Evolutionary conservation across 805 yeast species (phyloP).

Genomic region (Candida montana): DNA sequence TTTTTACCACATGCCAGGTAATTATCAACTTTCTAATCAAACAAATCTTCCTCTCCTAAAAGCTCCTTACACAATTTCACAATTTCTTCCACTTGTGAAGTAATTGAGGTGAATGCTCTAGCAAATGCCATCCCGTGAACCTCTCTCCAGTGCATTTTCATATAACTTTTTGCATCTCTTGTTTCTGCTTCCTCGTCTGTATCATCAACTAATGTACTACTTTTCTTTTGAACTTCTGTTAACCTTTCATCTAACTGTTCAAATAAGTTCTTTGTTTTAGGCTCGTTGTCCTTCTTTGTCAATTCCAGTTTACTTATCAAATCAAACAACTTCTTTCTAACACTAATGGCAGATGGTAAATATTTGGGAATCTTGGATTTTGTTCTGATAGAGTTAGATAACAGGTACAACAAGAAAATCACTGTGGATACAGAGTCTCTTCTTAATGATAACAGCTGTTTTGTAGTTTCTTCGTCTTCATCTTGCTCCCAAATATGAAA

Average conservation of each 20-base stretch:
- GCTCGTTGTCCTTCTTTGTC: constrained; percentile 3
- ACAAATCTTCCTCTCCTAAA: constrained; percentile 36
- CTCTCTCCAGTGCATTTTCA: constrained; percentile 38
- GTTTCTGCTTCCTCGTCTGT: constrained; percentile 6
- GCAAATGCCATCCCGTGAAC: constrained; percentile 47
- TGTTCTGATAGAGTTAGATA: constrained; percentile 38
- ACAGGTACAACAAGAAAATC: constrained; percentile 35
- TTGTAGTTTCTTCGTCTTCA: constrained; percentile 30
- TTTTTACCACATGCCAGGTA: no score
- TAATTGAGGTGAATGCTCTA: constrained; percentile 41
- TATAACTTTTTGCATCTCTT: constrained; percentile 8
- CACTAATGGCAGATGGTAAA: constrained; percentile 38
- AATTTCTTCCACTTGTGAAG: constrained; percentile 36
- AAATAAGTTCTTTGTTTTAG: neutral
- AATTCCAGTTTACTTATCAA: constrained; percentile 30
- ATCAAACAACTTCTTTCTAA: constrained; percentile 40
- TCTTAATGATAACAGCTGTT: constrained; percentile 36
- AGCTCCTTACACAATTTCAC: constrained; percentile 34
- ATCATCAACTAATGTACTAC: neutral
- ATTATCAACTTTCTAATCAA: neutral
- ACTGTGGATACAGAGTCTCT: constrained; percentile 45
- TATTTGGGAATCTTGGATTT: constrained; percentile 35
- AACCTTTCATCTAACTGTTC: constrained; percentile 13
- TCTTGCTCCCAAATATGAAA: constrained; percentile 43
- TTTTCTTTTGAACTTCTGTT: constrained; percentile 4